These are phyloP conservation scores for Aspergillus ostianus DNA, from an alignment of 495 filamentous ascomycete species.

Conservation along the genomic window DNA sequence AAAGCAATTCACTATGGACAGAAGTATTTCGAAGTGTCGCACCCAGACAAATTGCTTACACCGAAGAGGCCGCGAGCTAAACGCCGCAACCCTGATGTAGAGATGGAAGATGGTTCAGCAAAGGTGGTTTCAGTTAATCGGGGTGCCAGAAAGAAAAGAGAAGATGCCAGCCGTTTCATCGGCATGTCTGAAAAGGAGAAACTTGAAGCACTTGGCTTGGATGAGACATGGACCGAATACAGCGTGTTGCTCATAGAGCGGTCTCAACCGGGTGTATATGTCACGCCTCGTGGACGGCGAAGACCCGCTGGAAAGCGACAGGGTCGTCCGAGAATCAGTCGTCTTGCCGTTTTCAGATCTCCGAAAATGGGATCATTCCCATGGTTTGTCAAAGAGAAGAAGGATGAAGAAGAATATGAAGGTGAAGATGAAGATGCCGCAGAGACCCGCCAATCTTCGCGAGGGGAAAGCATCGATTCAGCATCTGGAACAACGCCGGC, in stretches of 20 bases:
- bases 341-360: slow-evolving; percentile 54
- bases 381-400: slow-evolving; percentile 32
- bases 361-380: slow-evolving; percentile 32
- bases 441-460: not conserved
- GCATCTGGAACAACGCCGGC: not conserved
- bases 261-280: slow-evolving; percentile 47
- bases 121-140: not conserved
- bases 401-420: not conserved
- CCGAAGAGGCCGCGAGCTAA: not conserved
- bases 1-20: slow-evolving; percentile 14
- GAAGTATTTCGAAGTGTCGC: not conserved
- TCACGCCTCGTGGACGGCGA: slow-evolving; percentile 47
- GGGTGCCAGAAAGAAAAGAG: slow-evolving; percentile 11
- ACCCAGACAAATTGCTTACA: not conserved
- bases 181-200: slow-evolving; percentile 38
- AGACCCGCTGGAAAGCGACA: slow-evolving; percentile 42
- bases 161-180: slow-evolving; percentile 20
- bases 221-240: slow-evolving; percentile 47
- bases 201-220: slow-evolving; percentile 41
- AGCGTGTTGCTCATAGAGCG: slow-evolving; percentile 40
- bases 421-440: not conserved
- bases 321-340: slow-evolving; percentile 50
- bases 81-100: not conserved
- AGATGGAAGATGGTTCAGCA: slow-evolving; percentile 2
- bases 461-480: not conserved